Base-by-base conservation (phyloP, 495 filamentous ascomycete species). In the Lasiosphaeria miniovina region DNA sequence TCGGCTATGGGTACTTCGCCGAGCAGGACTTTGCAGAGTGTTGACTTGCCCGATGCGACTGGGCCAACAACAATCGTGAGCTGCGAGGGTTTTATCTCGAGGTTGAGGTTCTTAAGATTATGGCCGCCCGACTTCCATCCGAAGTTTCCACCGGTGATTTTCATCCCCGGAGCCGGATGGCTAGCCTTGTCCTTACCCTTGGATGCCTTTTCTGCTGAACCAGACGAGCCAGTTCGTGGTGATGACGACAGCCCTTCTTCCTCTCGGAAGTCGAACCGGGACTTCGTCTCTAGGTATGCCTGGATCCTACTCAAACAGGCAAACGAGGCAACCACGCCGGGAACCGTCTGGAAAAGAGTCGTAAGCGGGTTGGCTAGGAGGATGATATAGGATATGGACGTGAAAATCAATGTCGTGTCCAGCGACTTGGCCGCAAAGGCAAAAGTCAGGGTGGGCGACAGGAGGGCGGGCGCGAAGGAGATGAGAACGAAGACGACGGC, bases 251-350 rank as follows among this genome's bases (percentile, higher is more conserved):
- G 36, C 9, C 4, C 36, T 2, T 10, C 34, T 12, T 49, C 24
- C 14, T 60, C 41, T 6, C 65, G 67, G n/a, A 61, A 65, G 48
- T 70, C 67, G n/a, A 58, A 8, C 3, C 65, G 64, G 4, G 60
- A 11, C 5, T 61, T 60, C 4, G 52, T 10, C 14, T 63, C 65
- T 8, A 70, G 46, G 46, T 67, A 67, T 0, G 34, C 31, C 34
- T 87, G 84, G 17, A 88, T 85, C 4, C 86, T 76, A 32, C 68
- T 64, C 52, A 88, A 80, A 52, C 84, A 87, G 3, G 84, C 82
- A 6, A 86, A 64, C 3, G 80, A 79, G 0, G 78, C 80, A 5
- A 79, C 67, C 35, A 87, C 76, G 6, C 63, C 65, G 54, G 84
- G 80, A 5, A 88, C 64, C 6, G 74, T 73, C 73, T 83, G 81